A percentile compares a stretch with the other conserved stretches of the same genome.
These are phyloP conservation scores for Plasmodium vivax DNA, from an alignment of 169 alveolate genomes.

Conservation along the genomic window DNA sequence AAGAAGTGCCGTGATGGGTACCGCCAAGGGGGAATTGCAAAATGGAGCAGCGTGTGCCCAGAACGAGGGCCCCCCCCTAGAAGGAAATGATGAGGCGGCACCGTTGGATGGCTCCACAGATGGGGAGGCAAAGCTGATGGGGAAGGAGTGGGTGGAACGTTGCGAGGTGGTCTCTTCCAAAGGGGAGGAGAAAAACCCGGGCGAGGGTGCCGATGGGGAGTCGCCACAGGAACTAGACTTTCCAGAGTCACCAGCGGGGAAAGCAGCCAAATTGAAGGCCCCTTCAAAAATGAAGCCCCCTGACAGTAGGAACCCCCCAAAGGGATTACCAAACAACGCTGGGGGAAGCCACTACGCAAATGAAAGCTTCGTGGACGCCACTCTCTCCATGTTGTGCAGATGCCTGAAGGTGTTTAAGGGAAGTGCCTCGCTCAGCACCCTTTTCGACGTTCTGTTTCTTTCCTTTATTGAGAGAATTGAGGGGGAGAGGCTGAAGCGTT, in stretches of 20 bases:
- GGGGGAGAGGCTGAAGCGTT: neutral
- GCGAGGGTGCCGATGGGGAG: neutral
- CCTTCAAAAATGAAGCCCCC: neutral
- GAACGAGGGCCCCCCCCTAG: neutral
- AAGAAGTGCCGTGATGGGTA: neutral
- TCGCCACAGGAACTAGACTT: neutral
- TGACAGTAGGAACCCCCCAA: neutral
- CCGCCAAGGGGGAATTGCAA: neutral
- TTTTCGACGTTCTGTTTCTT: conserved; percentile 55
- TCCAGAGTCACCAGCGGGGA: neutral
- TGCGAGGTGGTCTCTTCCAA: neutral
- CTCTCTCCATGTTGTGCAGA: conserved; percentile 41
- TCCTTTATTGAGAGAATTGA: conserved; percentile 17
- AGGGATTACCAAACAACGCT: neutral
- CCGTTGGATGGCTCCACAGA: neutral
- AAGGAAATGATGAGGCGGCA: neutral
- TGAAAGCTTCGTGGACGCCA: conserved; percentile 1
- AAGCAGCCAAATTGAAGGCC: neutral
- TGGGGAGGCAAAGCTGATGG: neutral
- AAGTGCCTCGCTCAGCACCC: neutral
- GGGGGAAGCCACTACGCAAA: conserved; percentile 6
- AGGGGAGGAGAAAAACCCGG: neutral
- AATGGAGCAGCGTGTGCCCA: neutral
- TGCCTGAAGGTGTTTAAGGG: conserved; percentile 20
- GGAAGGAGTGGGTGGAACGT: neutral